Base-by-base conservation (phyloP, 495 filamentous ascomycete genomes). In the Penicillium riverlandense region DNA sequence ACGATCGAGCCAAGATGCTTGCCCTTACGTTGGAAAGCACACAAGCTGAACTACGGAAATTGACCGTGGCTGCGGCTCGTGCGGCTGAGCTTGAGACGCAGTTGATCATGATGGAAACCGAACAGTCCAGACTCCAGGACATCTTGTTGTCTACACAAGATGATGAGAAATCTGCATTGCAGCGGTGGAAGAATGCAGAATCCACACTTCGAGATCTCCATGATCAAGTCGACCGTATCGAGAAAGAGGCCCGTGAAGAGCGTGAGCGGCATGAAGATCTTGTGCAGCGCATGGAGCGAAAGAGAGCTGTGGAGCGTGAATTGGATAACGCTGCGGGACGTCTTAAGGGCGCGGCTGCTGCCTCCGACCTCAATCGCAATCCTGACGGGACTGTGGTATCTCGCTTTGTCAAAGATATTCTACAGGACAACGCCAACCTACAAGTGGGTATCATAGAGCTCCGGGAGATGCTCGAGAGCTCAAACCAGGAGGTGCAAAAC, bases 341-440 rank as follows among this genome's bases (percentile, higher is more conserved):
- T 38, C 69, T 91, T 35, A 92, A 89, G 60, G 85, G 85, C 11
- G 85, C 85, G 2, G 86, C 86, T 2, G 84, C 82, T 3, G 72
- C 76, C 28, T 83, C 74, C 42, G 77, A 78, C 14, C 56, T 80
- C 46, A 72, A 74, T 6, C 76, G 75, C 8, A 71, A 72, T 27
- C 71, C 74, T 37, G 59, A 57, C 44, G 73, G 77, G 32, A 78
- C 71, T 43, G 88, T 94, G 11, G 85, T 96, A 7, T 90, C 86
- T 30, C 85, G 89, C 54, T 96, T 98, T 47, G 91, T 98, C 43
- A 88, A 88, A 57, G 91, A 96, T 54, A 90, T 98, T 37, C 65
- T 98, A 31, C 86, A 94, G 55, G 91, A 98, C 58, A 98, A 98
- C 57, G 88, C 88, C 11, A 94, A 89, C 51, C 69, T 98, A 38